These are phyloP conservation scores for Xylaria hypoxylon DNA, from an alignment of 2,329 filamentous ascomycete species.

Conservation along the genomic window DNA sequence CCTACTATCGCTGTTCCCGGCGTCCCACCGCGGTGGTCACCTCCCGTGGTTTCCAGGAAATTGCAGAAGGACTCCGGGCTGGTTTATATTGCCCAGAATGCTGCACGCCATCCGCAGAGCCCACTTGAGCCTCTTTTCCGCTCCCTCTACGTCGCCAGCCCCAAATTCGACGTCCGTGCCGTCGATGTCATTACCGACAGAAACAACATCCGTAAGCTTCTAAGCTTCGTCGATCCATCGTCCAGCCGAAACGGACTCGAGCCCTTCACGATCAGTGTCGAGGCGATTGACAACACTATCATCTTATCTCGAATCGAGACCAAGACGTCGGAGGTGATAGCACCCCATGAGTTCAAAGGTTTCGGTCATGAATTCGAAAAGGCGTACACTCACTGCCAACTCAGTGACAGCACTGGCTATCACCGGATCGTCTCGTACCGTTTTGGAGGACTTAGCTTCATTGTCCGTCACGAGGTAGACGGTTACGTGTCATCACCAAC, in stretches of 20 bases:
- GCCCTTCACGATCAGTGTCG: conserved; percentile 57
- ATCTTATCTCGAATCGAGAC: conserved; percentile 55
- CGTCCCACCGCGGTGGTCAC: conserved; percentile 54
- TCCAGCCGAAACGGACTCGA: conserved; percentile 45
- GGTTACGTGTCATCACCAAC: conserved; percentile 50
- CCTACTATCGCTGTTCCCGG: conserved; percentile 62
- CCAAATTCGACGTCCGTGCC: conserved; percentile 53
- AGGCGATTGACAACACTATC: conserved; percentile 54
- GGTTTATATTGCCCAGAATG: conserved; percentile 60
- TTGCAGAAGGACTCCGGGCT: conserved; percentile 55
- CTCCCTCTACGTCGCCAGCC: conserved; percentile 54
- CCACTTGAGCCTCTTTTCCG: conserved; percentile 62
- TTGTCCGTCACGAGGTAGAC: conserved; percentile 59
- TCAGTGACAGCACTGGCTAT: conserved; percentile 57
- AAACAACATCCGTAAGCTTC: conserved; percentile 62
- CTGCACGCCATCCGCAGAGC: conserved; percentile 56
- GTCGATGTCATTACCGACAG: conserved; percentile 60
- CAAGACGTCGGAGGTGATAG: conserved; percentile 47
- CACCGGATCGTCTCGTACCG: conserved; percentile 59
- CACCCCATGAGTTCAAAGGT: conserved; percentile 54
- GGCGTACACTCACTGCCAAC: conserved; percentile 53
- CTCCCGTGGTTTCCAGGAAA: conserved; percentile 42
- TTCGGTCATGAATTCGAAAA: conserved; percentile 61
- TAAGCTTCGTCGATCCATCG: conserved; percentile 55
- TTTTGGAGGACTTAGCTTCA: conserved; percentile 55